A percentile compares a stretch with the other conserved stretches of the same genome.
These are phyloP conservation scores for Macadamia integrifolia DNA, from an alignment of 164 flowering plant genomes.

Conservation along the genomic window DNA sequence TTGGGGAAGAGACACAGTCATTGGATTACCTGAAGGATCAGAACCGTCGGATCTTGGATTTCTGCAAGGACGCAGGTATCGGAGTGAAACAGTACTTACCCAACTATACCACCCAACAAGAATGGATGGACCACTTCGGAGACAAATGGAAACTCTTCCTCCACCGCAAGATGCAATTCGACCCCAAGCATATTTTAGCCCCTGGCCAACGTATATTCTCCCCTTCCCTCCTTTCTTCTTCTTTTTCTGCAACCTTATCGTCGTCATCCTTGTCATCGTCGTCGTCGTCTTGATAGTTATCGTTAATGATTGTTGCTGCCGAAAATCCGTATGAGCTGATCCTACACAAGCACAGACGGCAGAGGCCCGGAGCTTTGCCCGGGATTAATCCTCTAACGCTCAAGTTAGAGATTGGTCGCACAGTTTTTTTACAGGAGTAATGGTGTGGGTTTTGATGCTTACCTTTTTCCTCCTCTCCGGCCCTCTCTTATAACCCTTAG, in stretches of 20 bases:
- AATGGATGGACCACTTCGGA: constrained; percentile 83
- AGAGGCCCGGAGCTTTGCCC: too few species aligned
- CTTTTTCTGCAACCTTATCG: constrained; percentile 8
- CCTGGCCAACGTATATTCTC: constrained; percentile 80
- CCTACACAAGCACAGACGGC: too few species aligned
- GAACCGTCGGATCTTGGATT: constrained; percentile 63
- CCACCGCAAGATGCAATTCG: constrained; percentile 53
- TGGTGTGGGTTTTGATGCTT: too few species aligned
- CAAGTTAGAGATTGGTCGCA: too few species aligned
- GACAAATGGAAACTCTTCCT: constrained; percentile 57
- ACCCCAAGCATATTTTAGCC: constrained; percentile 68
- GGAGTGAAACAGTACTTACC: constrained; percentile 74
- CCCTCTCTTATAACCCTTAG: too few species aligned
- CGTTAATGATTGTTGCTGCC: too few species aligned
- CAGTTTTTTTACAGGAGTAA: too few species aligned
- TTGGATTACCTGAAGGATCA: constrained; percentile 50
- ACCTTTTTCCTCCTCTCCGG: too few species aligned
- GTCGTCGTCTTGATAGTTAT: background rate
- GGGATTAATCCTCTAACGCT: too few species aligned
- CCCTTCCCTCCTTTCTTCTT: constrained; percentile 17
- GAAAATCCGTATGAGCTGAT: too few species aligned
- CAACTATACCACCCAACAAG: constrained; percentile 45
- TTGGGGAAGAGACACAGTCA: constrained; percentile 50
- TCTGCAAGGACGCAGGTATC: constrained; percentile 58
- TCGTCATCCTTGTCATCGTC: background rate